Base-by-base conservation (phyloP, 1,284 basidiomycete species). In the Ceratobasidium papillatum region DNA sequence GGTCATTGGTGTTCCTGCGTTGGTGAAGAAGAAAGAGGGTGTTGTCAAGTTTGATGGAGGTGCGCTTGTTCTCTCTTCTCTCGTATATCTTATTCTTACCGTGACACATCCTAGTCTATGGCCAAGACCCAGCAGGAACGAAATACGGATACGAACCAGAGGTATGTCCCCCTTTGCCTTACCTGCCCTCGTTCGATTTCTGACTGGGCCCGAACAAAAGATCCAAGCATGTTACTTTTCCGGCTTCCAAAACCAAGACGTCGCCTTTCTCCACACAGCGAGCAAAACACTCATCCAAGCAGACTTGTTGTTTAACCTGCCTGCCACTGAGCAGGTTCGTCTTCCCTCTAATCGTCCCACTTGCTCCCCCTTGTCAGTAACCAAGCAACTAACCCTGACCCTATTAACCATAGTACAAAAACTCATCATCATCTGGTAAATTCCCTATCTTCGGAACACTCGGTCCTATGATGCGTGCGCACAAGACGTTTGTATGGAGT, bases 291-390 rank as follows among this genome's bases (percentile, higher is more conserved):
- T 99, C 71, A 87, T 99, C 74, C 86, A 93, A 80, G 97, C 94
- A 0, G 97, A 99, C 81, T 84, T 98, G 56, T 81, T 99, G 3
- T 91, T 97, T 85, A 98, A 99, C 83, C 84, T 98, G 5, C 96
- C 96, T 0, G 86, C 89, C 3, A 90, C 82, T 0, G 96, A 99
- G 82, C 96, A 98, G 84, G 93, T 92, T 77, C 32, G 82, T 79
- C 3, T 30, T 30, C 45, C 14, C 30, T 32, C 9, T 49, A 12
- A 41, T 12, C 27, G 5, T 41, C 19, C 2, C n/a, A 12, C n/a
- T 41, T 73, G n/a, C 47, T 43, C 2, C 9, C 52, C 19, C n/a
- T 9, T 17, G 3, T 27, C 19, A 7, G n/a, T n/a, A n/a, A n/a
- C n/a, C n/a, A n/a, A n/a, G n/a, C n/a, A n/a, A n/a, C n/a, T n/a